Conservation (phyloP, 2,329 filamentous ascomycete species). For the Apiospora phragmitis region DNA sequence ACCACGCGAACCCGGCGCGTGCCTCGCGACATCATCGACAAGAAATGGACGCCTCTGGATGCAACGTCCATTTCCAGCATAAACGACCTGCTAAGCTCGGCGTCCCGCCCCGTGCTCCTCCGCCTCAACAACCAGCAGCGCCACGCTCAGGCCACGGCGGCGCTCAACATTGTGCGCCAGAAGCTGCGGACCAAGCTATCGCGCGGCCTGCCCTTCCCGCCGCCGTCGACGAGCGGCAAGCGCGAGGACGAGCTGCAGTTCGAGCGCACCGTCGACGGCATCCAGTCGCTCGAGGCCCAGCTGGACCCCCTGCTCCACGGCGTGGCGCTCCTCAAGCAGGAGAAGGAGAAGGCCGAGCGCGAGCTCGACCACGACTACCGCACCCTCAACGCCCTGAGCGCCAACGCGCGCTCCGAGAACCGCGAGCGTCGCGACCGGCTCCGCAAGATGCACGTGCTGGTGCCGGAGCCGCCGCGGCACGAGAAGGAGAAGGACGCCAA, state of each 20-base stretch:
- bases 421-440: conserved; percentile 50
- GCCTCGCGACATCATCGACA: conserved; percentile 64
- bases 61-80: conserved; percentile 55
- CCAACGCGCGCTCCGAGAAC: conserved; percentile 56
- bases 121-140: conserved; percentile 51
- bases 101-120: conserved; percentile 62
- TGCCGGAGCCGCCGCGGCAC: conserved; percentile 36
- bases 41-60: conserved; percentile 66
- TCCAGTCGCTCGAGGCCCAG: conserved; percentile 54
- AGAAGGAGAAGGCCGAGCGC: conserved; percentile 57
- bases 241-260: conserved; percentile 64
- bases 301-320: conserved; percentile 64
- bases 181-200: conserved; percentile 59
- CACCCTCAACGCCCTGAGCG: conserved; percentile 50
- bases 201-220: conserved; percentile 67
- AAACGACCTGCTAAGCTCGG: conserved; percentile 55
- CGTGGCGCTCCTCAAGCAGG: conserved; percentile 58
- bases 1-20: conserved; percentile 52
- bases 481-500: conserved; percentile 13
- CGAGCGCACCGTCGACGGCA: conserved; percentile 63
- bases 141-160: conserved; percentile 54
- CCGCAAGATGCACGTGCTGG: conserved; percentile 51
- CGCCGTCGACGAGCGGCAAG: conserved; percentile 41
- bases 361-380: conserved; percentile 58
- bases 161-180: conserved; percentile 55